Evolutionary conservation across 176 grass and related monocot genomes (phyloP).

Genomic region (Cocos nucifera): DNA sequence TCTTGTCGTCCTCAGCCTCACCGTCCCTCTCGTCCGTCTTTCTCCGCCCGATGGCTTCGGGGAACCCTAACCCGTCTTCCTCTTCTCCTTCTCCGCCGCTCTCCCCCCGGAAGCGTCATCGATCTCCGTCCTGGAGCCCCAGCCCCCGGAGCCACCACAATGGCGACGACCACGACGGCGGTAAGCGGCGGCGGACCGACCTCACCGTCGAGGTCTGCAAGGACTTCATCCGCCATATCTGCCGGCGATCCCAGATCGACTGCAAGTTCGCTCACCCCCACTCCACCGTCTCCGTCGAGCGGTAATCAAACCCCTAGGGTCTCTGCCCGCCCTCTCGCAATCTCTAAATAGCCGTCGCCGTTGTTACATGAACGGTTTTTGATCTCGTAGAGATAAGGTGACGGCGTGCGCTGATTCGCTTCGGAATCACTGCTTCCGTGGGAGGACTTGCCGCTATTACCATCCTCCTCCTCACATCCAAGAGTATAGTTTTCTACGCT

Average conservation of each 20-base stretch:
- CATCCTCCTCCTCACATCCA: constrained; percentile 59
- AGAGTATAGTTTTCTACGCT: constrained; percentile 24
- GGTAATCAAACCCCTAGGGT: constrained; percentile 22
- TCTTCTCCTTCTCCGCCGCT: constrained; percentile 30
- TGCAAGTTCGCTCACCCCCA: constrained; percentile 72
- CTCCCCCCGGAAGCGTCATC: constrained; percentile 44
- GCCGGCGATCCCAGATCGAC: constrained; percentile 40
- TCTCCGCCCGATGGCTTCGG: not conserved
- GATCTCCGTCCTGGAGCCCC: constrained; percentile 19
- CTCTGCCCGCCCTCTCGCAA: not conserved
- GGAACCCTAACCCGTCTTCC: not conserved
- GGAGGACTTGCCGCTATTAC: constrained; percentile 61
- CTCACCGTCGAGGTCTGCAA: constrained; percentile 41
- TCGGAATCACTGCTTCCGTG: constrained; percentile 46
- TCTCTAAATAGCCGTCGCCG: constrained; percentile 14
- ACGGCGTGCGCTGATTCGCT: constrained; percentile 66
- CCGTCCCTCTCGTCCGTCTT: too few species aligned
- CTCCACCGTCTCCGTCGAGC: constrained; percentile 35
- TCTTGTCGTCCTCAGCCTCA: too few species aligned
- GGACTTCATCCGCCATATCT: constrained; percentile 44
- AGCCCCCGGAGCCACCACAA: not conserved
- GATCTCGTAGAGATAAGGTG: constrained; percentile 52
- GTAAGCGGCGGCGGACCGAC: constrained; percentile 43
- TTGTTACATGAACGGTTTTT: constrained; percentile 3
- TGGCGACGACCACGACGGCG: constrained; percentile 6